Evolutionary conservation across 1,284 basidiomycete species (phyloP).

Genomic region (Irpex sp.): DNA sequence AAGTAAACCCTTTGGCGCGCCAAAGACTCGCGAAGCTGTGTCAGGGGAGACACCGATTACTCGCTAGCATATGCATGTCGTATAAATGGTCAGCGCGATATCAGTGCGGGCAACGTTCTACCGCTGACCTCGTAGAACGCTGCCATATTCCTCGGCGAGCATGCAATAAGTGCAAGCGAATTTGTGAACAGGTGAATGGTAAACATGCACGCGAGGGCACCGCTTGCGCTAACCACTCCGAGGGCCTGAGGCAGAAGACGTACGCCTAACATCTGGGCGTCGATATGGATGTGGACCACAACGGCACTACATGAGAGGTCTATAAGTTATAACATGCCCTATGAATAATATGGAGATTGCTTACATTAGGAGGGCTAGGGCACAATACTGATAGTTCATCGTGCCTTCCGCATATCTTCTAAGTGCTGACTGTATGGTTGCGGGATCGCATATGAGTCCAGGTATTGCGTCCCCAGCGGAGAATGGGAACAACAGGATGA

Average conservation of each 20-base stretch:
- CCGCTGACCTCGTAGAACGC: conserved; percentile 1
- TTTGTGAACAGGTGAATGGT: not conserved
- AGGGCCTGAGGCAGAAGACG: conserved; percentile 6
- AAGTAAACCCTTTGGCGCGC: too few species aligned
- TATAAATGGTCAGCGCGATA: too few species aligned
- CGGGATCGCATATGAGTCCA: not conserved
- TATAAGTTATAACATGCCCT: not conserved
- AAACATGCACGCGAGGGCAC: conserved; percentile 2
- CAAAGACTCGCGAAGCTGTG: too few species aligned
- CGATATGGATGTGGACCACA: conserved; percentile 3
- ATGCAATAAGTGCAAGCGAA: not conserved
- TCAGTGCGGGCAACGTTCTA: too few species aligned
- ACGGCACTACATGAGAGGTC: conserved; percentile 3
- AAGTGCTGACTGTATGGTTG: not conserved
- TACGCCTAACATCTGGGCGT: not conserved
- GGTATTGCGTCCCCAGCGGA: not conserved
- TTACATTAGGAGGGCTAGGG: conserved; percentile 11
- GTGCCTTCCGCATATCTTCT: not conserved
- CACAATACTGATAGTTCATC: not conserved
- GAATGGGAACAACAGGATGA: not conserved
- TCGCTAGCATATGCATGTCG: too few species aligned
- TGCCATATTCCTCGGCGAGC: not conserved
- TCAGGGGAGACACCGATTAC: too few species aligned
- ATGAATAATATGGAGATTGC: not conserved
- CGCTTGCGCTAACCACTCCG: conserved; percentile 4